Conservation (phyloP, 345 rosid species). For the Euphorbia tirucalli region DNA sequence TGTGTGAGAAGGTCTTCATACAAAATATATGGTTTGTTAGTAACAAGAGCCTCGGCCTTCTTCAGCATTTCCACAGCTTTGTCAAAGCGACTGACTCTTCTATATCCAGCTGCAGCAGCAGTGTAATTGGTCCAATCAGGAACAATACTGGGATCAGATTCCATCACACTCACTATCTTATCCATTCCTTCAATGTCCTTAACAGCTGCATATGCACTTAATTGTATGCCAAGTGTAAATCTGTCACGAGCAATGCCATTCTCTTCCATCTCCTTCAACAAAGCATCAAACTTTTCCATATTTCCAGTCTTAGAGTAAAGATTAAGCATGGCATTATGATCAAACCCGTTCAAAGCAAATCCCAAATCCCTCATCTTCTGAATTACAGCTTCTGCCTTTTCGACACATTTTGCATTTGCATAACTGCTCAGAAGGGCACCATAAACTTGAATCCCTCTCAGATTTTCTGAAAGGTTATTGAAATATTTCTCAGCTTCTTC, state of each 20-base stretch:
- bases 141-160: constrained; percentile 25
- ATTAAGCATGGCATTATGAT: too few species aligned
- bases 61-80: too few species aligned
- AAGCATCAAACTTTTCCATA: too few species aligned
- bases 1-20: constrained; percentile 27
- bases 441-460: constrained; percentile 20
- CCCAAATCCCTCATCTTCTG: constrained; percentile 38
- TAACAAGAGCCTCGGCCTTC: too few species aligned
- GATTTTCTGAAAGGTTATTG: constrained; percentile 21
- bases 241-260: constrained; percentile 22
- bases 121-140: constrained; percentile 20
- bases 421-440: constrained; percentile 44
- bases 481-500: constrained; percentile 40
- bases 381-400: constrained; percentile 39
- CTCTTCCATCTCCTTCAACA: constrained; percentile 41
- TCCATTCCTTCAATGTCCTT: too few species aligned
- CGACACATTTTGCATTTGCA: constrained; percentile 21
- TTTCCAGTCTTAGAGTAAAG: too few species aligned
- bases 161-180: constrained; percentile 29
- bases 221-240: constrained; percentile 13
- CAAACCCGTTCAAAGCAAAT: background rate
- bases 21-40: too few species aligned
- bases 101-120: constrained; percentile 22
- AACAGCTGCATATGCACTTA: constrained; percentile 31
- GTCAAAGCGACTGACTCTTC: constrained; percentile 22